Conservation (phyloP, 2,329 filamentous ascomycete genomes). For the Knufia petricola region DNA sequence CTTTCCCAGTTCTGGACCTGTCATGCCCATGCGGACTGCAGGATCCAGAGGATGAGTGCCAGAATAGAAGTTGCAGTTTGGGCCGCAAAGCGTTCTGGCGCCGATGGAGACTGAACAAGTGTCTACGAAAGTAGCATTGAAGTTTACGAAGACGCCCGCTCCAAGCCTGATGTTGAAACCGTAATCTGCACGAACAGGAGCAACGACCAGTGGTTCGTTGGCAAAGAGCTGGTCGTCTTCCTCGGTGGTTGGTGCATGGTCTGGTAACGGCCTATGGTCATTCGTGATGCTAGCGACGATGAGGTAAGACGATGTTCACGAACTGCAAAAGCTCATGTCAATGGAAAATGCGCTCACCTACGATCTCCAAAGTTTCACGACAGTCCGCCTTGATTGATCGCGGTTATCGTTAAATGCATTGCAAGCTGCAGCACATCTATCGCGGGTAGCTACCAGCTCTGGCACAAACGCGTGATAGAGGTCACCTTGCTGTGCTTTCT, state of each 20-base stretch:
- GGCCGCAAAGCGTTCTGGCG: constrained; percentile 65
- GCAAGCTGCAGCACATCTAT: constrained; percentile 53
- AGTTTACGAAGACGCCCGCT: constrained; percentile 64
- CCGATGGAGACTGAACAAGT: constrained; percentile 67
- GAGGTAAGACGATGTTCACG: not conserved
- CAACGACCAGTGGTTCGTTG: constrained; percentile 59
- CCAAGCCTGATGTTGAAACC: constrained; percentile 66
- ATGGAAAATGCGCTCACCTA: constrained; percentile 36
- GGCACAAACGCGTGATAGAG: constrained; percentile 67
- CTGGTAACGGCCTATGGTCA: constrained; percentile 49
- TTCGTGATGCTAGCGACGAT: constrained; percentile 45
- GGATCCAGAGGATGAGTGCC: constrained; percentile 72
- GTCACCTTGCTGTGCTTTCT: constrained; percentile 55
- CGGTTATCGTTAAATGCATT: constrained; percentile 54
- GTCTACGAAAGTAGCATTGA: constrained; percentile 66
- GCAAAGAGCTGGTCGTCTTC: constrained; percentile 57
- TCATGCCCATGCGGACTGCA: constrained; percentile 59
- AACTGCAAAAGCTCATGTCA: constrained; percentile 7
- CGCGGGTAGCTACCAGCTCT: constrained; percentile 53
- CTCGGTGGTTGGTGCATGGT: constrained; percentile 44
- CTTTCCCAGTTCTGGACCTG: constrained; percentile 64
- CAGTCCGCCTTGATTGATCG: constrained; percentile 49
- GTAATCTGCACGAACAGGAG: constrained; percentile 65
- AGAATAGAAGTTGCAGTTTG: constrained; percentile 66
- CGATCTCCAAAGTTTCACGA: constrained; percentile 62